Percentiles rank a stretch among this genome's conserved stretches.
Conservation (phyloP, 2,329 filamentous ascomycete genomes). For the Thielaviopsis cerberus region DNA sequence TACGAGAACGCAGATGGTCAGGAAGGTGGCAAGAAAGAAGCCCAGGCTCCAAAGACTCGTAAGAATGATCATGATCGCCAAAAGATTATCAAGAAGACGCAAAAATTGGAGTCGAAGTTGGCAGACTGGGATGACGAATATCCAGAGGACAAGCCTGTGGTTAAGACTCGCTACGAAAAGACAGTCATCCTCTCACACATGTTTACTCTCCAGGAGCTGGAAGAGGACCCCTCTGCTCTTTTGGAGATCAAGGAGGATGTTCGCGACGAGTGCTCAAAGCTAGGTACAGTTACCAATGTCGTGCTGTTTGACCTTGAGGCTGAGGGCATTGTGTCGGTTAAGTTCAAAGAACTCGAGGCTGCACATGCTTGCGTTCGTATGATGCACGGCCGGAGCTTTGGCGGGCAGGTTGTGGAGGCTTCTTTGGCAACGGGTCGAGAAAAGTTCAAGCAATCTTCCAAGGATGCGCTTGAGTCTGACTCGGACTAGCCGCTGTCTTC, state of each 20-base stretch:
- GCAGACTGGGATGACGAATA: constrained; percentile 93
- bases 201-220: constrained; percentile 73
- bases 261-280: constrained; percentile 68
- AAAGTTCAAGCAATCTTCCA: constrained; percentile 51
- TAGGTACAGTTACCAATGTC: constrained; percentile 78
- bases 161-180: constrained; percentile 47
- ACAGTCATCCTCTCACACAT: constrained; percentile 78
- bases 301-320: constrained; percentile 74
- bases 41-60: constrained; percentile 18
- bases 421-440: constrained; percentile 53
- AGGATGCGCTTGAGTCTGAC: constrained; percentile 16
- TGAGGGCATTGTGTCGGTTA: constrained; percentile 69
- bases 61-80: constrained; percentile 53
- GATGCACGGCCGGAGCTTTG: constrained; percentile 70
- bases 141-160: constrained; percentile 22
- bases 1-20: constrained; percentile 35
- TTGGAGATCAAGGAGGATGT: constrained; percentile 92
- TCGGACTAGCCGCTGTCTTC: neutral
- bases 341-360: constrained; percentile 53
- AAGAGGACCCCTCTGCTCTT: constrained; percentile 65
- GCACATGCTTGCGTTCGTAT: constrained; percentile 53
- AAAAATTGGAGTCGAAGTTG: constrained; percentile 78
- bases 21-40: constrained; percentile 19
- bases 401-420: constrained; percentile 51
- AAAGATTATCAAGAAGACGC: constrained; percentile 79